Evolutionary conservation across 2,329 filamentous ascomycete genomes (phyloP), one percentile per base, ranked within the genome.

Genomic region (Parastagonospora avenae): DNA sequence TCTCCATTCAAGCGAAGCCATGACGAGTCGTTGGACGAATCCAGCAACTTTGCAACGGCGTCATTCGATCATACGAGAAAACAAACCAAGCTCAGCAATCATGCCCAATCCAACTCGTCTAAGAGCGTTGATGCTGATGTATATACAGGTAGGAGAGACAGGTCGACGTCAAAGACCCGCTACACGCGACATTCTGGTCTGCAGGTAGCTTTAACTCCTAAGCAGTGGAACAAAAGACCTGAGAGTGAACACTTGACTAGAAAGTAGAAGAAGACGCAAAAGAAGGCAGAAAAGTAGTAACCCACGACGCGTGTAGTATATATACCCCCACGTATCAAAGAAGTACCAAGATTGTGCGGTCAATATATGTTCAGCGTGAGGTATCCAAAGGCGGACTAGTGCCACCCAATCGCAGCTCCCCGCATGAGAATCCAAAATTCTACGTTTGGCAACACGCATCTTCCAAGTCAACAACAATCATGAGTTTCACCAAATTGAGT

Each of bases 401-500:
- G 15, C 12, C 15, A 15, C 28, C 14, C 31, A 30, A 19, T 38
- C 37, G 31, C 29, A 35, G 36, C 49, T 55, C 54, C 47, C 46
- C 48, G 50, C 51, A 51, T 42, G 31, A 39, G 39, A 35, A 43
- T 43, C 49, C 57, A 57, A 60, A 60, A 52, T 60, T 60, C 42
- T 41, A 46, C 37, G 40, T 44, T 16, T 12, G 16, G 37, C 32
- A 53, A 32, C 30, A 48, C 39, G 4, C 33, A 39, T 48, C 42
- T 39, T 31, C 39, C 28, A 36, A 14, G 16, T 14, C 8, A 19
- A 40, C 31, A 29, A 14, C 29, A 30, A 49, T 50, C 15, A 76
- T 75, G 73, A 55, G 65, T 4, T 72, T 80, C 42, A 68, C 71
- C 11, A 74, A 76, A 47, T 53, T 79, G 42, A 67, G 75, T 28